phyloP scores from a whole-genome alignment of 306 rosid genomes.

The Vachellia pachyceras region DNA sequence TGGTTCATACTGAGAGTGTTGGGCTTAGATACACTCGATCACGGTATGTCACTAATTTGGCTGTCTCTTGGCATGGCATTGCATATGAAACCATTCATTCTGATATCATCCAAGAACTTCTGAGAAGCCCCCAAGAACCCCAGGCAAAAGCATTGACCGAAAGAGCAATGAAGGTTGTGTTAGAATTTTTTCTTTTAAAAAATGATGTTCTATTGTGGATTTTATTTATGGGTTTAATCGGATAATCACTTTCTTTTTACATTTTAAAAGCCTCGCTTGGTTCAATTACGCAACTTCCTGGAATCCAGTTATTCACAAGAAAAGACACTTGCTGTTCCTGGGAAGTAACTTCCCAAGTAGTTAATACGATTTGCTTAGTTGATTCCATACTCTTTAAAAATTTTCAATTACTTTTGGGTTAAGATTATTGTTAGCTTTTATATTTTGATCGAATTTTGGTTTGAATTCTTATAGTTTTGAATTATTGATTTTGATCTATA shows the following conservation, averaged over 20 bases:
- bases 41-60: slow-evolving; percentile 48
- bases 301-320: not conserved
- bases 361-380: too few species aligned
- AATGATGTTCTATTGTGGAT: not conserved
- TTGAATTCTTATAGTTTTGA: too few species aligned
- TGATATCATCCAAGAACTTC: slow-evolving; percentile 59
- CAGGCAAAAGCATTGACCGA: slow-evolving; percentile 52
- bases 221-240: not conserved
- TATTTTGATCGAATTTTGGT: too few species aligned
- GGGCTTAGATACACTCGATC: slow-evolving; percentile 66
- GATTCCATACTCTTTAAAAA: too few species aligned
- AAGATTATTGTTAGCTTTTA: too few species aligned
- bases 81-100: slow-evolving; percentile 53
- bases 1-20: slow-evolving; percentile 72
- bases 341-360: too few species aligned
- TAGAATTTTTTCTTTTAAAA: not conserved
- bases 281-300: not conserved
- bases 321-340: too few species aligned
- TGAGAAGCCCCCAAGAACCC: slow-evolving; percentile 54
- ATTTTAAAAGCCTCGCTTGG: not conserved
- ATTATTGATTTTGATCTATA: too few species aligned
- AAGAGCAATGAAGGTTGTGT: slow-evolving; percentile 50
- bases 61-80: slow-evolving; percentile 75
- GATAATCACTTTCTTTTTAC: not conserved
- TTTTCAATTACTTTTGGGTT: too few species aligned